These are phyloP conservation scores for Camellia japonica DNA, from an alignment of 148 eudicot genomes.

Conservation along the genomic window DNA sequence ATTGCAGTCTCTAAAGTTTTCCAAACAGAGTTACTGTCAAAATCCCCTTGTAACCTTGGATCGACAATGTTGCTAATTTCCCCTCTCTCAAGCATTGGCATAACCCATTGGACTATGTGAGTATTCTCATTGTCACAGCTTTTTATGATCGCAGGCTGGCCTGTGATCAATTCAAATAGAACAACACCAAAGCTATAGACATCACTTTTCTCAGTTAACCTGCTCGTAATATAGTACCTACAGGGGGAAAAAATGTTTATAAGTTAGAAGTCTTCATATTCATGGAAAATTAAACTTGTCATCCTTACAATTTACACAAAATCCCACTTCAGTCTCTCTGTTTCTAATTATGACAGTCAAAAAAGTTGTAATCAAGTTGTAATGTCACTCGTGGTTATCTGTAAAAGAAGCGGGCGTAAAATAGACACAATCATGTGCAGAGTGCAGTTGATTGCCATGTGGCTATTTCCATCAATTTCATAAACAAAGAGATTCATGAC, in stretches of 20 bases:
- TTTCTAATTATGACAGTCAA: too few relatives aligned
- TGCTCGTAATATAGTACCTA: conserved; percentile 19
- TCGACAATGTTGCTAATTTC: conserved; percentile 19
- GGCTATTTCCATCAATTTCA: too few relatives aligned
- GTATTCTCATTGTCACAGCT: not conserved
- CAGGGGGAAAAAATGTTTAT: not conserved
- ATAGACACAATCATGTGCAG: too few relatives aligned
- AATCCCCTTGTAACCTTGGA: conserved; percentile 13
- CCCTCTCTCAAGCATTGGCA: conserved; percentile 10
- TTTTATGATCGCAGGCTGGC: conserved; percentile 16
- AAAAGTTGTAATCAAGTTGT: too few relatives aligned
- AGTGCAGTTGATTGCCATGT: too few relatives aligned
- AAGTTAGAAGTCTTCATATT: not conserved
- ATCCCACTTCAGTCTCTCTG: too few relatives aligned
- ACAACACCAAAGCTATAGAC: conserved; percentile 27
- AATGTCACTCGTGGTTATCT: too few relatives aligned
- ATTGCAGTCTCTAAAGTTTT: conserved; percentile 23
- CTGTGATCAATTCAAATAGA: conserved; percentile 28
- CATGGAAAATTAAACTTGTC: too few relatives aligned
- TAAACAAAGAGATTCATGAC: too few relatives aligned
- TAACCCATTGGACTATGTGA: conserved; percentile 23
- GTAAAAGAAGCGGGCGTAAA: too few relatives aligned
- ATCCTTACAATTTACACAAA: too few relatives aligned
- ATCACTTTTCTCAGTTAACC: conserved; percentile 25
- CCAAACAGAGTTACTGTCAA: conserved; percentile 23